These are phyloP conservation scores for Yarrowia yakushimensis DNA, from an alignment of 805 yeast genomes.

Conservation along the genomic window DNA sequence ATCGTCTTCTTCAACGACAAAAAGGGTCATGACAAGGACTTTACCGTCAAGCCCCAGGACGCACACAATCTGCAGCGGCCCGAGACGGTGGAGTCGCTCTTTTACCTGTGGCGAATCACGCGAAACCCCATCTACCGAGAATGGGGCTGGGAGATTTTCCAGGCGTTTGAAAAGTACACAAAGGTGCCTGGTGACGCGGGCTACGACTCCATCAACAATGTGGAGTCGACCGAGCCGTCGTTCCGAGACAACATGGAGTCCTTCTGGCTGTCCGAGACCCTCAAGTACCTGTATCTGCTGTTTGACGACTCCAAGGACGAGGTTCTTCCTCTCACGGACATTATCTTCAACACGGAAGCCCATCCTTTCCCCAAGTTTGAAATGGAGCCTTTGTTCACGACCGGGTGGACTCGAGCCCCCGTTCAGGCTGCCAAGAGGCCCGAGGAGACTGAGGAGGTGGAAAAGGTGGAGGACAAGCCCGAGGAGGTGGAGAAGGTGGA, in stretches of 20 bases:
- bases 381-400: conserved; percentile 48
- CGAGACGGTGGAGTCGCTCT: conserved; percentile 87
- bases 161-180: conserved; percentile 61
- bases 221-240: conserved; percentile 52
- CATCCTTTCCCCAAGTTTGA: conserved; percentile 83
- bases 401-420: conserved; percentile 50
- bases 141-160: conserved; percentile 87
- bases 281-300: conserved; percentile 75
- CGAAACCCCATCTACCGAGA: conserved; percentile 75
- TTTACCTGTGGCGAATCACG: conserved; percentile 73
- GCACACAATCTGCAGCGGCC: conserved; percentile 87
- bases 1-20: conserved; percentile 77
- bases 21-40: conserved; percentile 50
- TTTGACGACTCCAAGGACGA: conserved; percentile 50
- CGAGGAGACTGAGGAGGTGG: not conserved
- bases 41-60: conserved; percentile 65
- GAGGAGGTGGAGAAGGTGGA: not conserved
- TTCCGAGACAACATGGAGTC: conserved; percentile 77
- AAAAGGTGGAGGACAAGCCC: not conserved
- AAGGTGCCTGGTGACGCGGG: conserved; percentile 47
- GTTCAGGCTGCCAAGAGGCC: not conserved
- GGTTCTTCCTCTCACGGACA: conserved; percentile 60
- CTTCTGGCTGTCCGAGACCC: conserved; percentile 91
- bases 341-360: conserved; percentile 88
- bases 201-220: conserved; percentile 66